Conservation (phyloP, 2,329 filamentous ascomycete species). For the Aspergillus brunneoviolaceus region DNA sequence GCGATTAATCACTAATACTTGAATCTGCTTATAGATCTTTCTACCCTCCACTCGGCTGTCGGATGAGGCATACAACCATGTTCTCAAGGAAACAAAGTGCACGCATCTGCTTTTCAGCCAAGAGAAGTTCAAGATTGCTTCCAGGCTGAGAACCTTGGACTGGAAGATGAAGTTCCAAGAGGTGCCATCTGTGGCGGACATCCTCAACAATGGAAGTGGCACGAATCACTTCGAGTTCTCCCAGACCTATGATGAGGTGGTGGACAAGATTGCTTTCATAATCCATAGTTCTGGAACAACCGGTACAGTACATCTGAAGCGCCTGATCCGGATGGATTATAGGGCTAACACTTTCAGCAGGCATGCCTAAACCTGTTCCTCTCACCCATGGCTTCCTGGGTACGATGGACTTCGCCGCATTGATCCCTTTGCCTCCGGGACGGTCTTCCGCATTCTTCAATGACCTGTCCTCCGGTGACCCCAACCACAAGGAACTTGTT, state of each 20-base stretch:
- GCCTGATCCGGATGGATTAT: not conserved
- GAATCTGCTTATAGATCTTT: not conserved
- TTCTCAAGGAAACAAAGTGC: not conserved
- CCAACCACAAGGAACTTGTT: constrained; percentile 12
- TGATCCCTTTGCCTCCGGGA: constrained; percentile 17
- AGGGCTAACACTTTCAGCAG: constrained; percentile 25
- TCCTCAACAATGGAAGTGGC: constrained; percentile 6
- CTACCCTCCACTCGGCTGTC: constrained; percentile 2
- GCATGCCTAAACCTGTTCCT: constrained; percentile 32
- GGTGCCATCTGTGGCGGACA: not conserved
- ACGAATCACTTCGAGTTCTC: constrained; percentile 19
- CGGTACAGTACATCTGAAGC: constrained; percentile 26
- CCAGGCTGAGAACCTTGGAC: not conserved
- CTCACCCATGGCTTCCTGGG: constrained; percentile 30
- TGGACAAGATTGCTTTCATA: constrained; percentile 25
- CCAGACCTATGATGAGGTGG: constrained; percentile 22
- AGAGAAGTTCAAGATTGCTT: not conserved
- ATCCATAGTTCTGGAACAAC: constrained; percentile 43
- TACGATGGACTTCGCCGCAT: constrained; percentile 10
- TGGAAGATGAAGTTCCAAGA: not conserved
- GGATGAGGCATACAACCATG: not conserved
- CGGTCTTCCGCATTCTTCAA: constrained; percentile 14
- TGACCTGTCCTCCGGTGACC: constrained; percentile 3
- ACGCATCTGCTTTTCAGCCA: not conserved
- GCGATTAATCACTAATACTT: too few species aligned